Evolutionary conservation across 768 basidiomycete species (phyloP).

Genomic region (Mrakia frigida): DNA sequence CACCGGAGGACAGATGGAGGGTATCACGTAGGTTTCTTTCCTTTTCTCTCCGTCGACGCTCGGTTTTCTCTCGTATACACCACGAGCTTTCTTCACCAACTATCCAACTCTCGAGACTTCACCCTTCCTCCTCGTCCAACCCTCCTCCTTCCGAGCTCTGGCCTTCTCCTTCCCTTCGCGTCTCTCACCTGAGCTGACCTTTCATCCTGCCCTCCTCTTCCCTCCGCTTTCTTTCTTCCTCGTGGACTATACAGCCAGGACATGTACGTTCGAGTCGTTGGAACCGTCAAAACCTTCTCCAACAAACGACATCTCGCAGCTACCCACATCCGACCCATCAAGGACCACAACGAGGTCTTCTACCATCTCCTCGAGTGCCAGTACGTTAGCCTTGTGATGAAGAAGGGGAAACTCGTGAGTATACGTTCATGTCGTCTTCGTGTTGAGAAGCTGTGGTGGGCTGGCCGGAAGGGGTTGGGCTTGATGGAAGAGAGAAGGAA

Average conservation of each 20-base stretch:
- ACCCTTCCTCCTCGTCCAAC: background rate
- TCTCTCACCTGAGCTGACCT: background rate
- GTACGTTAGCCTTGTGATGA: conserved; percentile 69
- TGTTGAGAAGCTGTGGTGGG: conserved; percentile 68
- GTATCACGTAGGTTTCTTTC: conserved; percentile 20
- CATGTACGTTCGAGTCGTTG: conserved; percentile 74
- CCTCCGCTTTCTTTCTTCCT: conserved; percentile 56
- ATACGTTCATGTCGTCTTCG: background rate
- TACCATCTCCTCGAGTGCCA: conserved; percentile 77
- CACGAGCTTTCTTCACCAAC: background rate
- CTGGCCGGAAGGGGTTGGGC: no score
- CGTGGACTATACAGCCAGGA: conserved; percentile 72
- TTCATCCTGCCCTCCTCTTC: background rate
- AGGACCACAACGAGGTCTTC: conserved; percentile 68
- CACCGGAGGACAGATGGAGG: conserved; percentile 16
- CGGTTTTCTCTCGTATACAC: background rate
- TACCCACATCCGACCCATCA: conserved; percentile 62
- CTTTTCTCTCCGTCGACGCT: background rate
- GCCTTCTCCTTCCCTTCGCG: background rate
- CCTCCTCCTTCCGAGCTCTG: background rate
- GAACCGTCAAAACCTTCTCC: conserved; percentile 72
- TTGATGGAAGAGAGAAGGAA: no score
- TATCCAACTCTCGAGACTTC: background rate
- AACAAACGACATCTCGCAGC: conserved; percentile 77
- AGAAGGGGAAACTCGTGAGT: conserved; percentile 50